phyloP scores from a whole-genome alignment of 2,329 filamentous ascomycete genomes.

The Aspergillus carbonarius region DNA sequence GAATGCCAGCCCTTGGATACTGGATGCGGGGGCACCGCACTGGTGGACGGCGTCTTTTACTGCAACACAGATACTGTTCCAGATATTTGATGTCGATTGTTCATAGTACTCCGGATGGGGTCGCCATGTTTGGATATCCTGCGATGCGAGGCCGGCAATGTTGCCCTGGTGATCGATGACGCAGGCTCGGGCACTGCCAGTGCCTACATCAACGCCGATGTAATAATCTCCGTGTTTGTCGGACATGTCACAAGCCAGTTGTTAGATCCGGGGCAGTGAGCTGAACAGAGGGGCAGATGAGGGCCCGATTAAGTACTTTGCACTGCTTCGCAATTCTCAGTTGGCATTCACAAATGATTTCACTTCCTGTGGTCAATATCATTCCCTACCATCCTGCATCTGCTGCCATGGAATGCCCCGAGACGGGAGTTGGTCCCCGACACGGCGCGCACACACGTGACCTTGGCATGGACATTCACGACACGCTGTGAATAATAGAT shows the following conservation, averaged over 20 bases:
- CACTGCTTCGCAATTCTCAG: no score
- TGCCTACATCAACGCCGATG: constrained; percentile 90
- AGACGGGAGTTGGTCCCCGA: background rate
- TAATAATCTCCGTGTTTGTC: constrained; percentile 41
- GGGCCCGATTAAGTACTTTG: no score
- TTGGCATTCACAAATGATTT: no score
- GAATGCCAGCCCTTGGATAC: background rate
- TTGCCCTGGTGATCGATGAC: constrained; percentile 86
- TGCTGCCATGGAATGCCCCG: background rate
- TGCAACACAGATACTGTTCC: constrained; percentile 73
- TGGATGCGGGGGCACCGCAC: constrained; percentile 53
- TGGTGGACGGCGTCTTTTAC: constrained; percentile 49
- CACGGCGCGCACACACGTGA: background rate
- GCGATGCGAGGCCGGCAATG: constrained; percentile 67
- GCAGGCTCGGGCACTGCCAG: constrained; percentile 86
- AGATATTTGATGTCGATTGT: constrained; percentile 95
- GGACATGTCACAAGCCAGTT: background rate
- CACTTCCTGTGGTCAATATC: no score
- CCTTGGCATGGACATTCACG: background rate
- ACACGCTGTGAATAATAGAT: no score
- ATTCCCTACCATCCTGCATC: background rate
- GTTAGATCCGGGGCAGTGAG: no score
- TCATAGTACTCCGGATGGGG: constrained; percentile 72
- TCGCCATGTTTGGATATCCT: constrained; percentile 74
- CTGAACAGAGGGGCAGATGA: no score